Conservation (phyloP, 257 asterid genomes). For the Verbascum thapsus region DNA sequence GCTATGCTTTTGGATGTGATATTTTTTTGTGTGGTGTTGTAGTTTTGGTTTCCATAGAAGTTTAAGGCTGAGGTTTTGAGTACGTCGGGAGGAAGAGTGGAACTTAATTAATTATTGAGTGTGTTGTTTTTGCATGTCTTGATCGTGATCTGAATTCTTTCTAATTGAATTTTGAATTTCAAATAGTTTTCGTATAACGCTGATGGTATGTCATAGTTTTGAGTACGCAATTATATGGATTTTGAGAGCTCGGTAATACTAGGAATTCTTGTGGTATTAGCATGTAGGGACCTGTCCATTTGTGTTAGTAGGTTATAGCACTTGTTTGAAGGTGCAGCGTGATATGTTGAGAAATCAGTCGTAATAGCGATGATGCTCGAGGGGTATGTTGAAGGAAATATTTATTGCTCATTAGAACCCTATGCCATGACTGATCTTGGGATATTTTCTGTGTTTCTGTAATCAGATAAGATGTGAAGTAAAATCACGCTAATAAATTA, state of each 20-base stretch:
- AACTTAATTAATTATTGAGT: background rate
- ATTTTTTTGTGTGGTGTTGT: background rate
- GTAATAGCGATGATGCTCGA: background rate
- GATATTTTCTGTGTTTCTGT: background rate
- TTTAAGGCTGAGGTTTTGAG: constrained; percentile 3
- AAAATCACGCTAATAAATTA: background rate
- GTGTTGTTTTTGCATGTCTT: constrained; percentile 23
- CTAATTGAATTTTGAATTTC: background rate
- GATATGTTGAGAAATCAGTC: background rate
- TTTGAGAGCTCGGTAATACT: background rate
- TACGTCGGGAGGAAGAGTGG: background rate
- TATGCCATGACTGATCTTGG: background rate
- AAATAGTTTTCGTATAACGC: background rate
- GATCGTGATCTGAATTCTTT: constrained; percentile 6
- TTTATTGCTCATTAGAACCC: background rate
- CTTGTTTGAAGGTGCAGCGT: constrained; percentile 5
- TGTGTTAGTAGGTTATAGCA: background rate
- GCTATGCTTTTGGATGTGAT: background rate
- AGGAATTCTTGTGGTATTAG: background rate
- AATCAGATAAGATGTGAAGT: background rate
- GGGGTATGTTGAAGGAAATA: background rate
- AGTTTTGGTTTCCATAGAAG: background rate
- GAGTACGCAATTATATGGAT: no score
- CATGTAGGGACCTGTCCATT: background rate
- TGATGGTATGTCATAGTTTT: background rate